These are phyloP conservation scores for Phytophthora colocasiae DNA, from an alignment of 352 stramenopile genomes.

Conservation along the genomic window DNA sequence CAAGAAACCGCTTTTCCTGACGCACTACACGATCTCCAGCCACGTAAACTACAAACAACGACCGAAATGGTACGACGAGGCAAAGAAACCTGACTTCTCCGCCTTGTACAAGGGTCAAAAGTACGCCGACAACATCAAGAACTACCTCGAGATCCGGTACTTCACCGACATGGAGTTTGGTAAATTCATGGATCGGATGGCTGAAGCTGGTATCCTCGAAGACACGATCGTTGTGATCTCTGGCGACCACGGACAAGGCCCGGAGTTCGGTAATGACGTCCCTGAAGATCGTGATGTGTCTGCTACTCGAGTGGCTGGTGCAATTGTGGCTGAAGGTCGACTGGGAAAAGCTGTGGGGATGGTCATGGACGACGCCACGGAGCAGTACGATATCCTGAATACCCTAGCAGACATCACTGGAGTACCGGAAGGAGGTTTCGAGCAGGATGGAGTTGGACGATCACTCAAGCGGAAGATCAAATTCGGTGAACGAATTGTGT, in stretches of 20 bases:
- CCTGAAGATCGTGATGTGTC: conserved; percentile 40
- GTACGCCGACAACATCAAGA: neutral
- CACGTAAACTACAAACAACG: neutral
- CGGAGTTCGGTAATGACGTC: conserved; percentile 1
- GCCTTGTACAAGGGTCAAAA: neutral
- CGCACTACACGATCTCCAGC: conserved; percentile 33
- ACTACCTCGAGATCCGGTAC: conserved; percentile 54
- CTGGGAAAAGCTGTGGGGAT: neutral
- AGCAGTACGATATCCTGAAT: conserved; percentile 6
- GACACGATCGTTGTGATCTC: conserved; percentile 55
- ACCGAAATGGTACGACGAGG: neutral
- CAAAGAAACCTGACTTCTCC: neutral
- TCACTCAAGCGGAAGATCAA: conserved; percentile 44
- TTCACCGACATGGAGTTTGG: conserved; percentile 50
- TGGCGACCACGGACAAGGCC: neutral
- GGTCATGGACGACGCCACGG: neutral
- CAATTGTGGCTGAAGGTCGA: neutral
- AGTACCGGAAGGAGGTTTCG: conserved; percentile 27
- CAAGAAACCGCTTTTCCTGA: conserved; percentile 56
- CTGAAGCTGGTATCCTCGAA: conserved; percentile 17
- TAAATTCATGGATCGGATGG: conserved; percentile 57
- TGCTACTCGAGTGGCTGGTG: neutral
- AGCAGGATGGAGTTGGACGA: conserved; percentile 33
- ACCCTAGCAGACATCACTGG: conserved; percentile 4
- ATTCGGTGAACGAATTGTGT: conserved; percentile 15